These are phyloP conservation scores for Candida takata DNA, from an alignment of 805 yeast species.

Conservation along the genomic window DNA sequence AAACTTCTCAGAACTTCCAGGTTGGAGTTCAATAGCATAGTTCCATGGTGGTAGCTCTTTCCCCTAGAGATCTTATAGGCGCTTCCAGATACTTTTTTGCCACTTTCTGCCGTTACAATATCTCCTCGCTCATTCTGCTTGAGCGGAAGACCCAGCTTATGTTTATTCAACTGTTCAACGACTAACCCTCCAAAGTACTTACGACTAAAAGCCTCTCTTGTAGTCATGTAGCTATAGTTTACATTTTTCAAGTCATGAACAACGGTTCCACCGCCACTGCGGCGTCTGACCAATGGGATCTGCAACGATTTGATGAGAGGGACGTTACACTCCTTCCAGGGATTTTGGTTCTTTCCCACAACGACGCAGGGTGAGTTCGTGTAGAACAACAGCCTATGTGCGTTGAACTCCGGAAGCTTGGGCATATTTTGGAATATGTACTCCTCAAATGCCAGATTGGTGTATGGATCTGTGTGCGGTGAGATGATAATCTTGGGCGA, in stretches of 20 bases:
- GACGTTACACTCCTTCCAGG: slow-evolving; percentile 80
- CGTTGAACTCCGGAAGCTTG: slow-evolving; percentile 7
- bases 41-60: slow-evolving; percentile 89
- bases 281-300: slow-evolving; percentile 68
- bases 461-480: slow-evolving; percentile 53
- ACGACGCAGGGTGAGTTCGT: slow-evolving; percentile 82
- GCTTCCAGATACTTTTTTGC: slow-evolving; percentile 77
- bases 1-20: slow-evolving; percentile 53
- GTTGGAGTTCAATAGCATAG: slow-evolving; percentile 73
- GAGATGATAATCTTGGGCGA: slow-evolving; percentile 56
- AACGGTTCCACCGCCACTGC: slow-evolving; percentile 95
- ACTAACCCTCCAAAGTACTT: slow-evolving; percentile 30
- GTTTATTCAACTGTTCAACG: slow-evolving; percentile 25
- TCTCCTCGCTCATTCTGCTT: slow-evolving; percentile 74
- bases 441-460: slow-evolving; percentile 79
- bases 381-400: slow-evolving; percentile 62
- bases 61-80: slow-evolving; percentile 84
- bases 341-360: slow-evolving; percentile 92
- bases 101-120: slow-evolving; percentile 41
- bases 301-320: slow-evolving; percentile 39
- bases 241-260: slow-evolving; percentile 89
- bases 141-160: slow-evolving; percentile 22
- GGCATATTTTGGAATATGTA: slow-evolving; percentile 66
- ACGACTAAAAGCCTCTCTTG: slow-evolving; percentile 59
- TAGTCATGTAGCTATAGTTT: slow-evolving; percentile 75